Evolutionary conservation across 768 basidiomycete genomes (phyloP).

Genomic region (Gloeopeniophorella convolvens): DNA sequence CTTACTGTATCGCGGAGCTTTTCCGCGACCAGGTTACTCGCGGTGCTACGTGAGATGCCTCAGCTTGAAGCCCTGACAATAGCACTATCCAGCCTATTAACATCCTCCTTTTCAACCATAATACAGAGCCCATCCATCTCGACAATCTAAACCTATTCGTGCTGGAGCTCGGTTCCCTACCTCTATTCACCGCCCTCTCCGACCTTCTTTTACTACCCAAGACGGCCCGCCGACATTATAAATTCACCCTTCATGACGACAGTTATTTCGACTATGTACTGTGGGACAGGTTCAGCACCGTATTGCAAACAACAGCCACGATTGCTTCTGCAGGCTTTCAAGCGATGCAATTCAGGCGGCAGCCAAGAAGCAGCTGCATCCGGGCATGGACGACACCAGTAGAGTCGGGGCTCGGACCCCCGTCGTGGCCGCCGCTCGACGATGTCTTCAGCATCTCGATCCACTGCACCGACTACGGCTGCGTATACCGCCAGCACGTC

Average conservation of each 20-base stretch:
- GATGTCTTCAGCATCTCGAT: constrained; percentile 2
- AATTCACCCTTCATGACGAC: background rate
- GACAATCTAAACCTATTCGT: background rate
- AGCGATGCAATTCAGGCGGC: background rate
- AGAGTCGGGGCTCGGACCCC: background rate
- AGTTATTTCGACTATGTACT: background rate
- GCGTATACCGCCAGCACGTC: background rate
- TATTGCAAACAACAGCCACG: background rate
- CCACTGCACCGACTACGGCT: background rate
- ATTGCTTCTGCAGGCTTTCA: background rate
- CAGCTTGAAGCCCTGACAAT: background rate
- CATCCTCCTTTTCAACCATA: background rate
- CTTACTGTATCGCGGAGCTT: constrained; percentile 1
- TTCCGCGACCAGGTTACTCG: background rate
- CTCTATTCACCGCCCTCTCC: background rate
- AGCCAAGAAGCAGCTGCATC: background rate
- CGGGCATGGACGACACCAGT: background rate
- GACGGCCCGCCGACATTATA: constrained; percentile 2
- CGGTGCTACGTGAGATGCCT: background rate
- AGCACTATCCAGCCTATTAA: background rate
- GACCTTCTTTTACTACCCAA: background rate
- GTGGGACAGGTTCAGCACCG: background rate
- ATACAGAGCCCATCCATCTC: background rate
- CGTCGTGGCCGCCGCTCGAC: constrained; percentile 1
- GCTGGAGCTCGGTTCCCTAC: background rate